Evolutionary conservation across 1,139 yeast genomes (phyloP).

Genomic region (Protomyces inouyei): DNA sequence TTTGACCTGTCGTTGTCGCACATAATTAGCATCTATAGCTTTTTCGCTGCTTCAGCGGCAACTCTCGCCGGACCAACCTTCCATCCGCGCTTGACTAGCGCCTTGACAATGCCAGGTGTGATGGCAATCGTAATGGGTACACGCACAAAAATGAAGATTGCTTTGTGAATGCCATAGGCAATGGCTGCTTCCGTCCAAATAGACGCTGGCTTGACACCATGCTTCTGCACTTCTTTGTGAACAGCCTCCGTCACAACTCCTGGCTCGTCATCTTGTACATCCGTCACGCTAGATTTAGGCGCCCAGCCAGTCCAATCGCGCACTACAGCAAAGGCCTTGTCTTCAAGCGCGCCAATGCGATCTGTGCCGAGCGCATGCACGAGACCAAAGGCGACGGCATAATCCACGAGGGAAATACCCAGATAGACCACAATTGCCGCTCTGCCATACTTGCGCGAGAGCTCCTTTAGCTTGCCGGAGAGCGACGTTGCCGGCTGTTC

Average conservation of each 20-base stretch:
- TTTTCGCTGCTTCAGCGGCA: neutral
- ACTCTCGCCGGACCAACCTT: constrained; percentile 18
- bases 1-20: no score
- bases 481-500: constrained; percentile 11
- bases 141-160: constrained; percentile 67
- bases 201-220: constrained; percentile 21
- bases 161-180: constrained; percentile 91
- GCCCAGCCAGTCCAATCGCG: constrained; percentile 46
- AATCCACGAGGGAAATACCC: constrained; percentile 63
- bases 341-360: constrained; percentile 61
- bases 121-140: constrained; percentile 89
- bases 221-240: neutral
- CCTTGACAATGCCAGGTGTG: constrained; percentile 70
- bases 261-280: constrained; percentile 33
- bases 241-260: constrained; percentile 8
- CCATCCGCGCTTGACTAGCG: constrained; percentile 21
- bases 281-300: constrained; percentile 33
- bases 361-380: constrained; percentile 89
- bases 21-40: neutral
- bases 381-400: constrained; percentile 72
- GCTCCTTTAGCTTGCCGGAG: constrained; percentile 48
- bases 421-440: constrained; percentile 84
- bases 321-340: constrained; percentile 41
- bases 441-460: constrained; percentile 83
- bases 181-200: constrained; percentile 65